Evolutionary conservation across 768 basidiomycete species (phyloP), one percentile per base, ranked within the genome.

Genomic region (Xerocomus spinulosus): DNA sequence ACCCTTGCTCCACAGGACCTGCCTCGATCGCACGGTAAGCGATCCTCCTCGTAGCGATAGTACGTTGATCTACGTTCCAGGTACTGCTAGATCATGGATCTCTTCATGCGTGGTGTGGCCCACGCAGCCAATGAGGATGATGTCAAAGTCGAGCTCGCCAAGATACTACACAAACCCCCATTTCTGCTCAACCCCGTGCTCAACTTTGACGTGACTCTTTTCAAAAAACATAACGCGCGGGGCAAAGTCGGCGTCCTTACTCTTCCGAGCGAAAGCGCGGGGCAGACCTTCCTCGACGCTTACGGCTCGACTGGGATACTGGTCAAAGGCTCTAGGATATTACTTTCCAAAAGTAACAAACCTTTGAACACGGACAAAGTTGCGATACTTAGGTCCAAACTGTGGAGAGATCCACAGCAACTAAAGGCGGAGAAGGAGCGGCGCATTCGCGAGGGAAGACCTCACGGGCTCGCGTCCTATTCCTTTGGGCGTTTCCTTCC

Each of bases 151-250:
- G 63, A 59, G 17, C 61, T 71, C 5, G 70, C 68, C 1, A 59
- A 60, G 48, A 58, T 55, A 24, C 40, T 71, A 14, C 70, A 71
- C 49, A 67, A 60, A 9, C 54, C 66, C 0, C 70, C 70, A 0
- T 71, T 71, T 47, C 52, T 62, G 6, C 47, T 48, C 3, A 21
- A 57, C 2, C 54, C 59, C 4, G 37, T 26, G 2, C 39, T 68
- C n/a, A 73, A 71, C 25, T 71, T 71, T 30, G 67, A 68, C 7
- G 43, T 70, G 5, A n/a, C 18, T 7, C 48, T 73, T 2, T 71
- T 70, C 46, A 55, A 48, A 26, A 59, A 48, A 18, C 0, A 53
- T 14, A 36, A 57, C n/a, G 0, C 36, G 0, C 59, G 62, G 6
- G 66, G 66, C 18, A 58, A 55, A 14, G 42, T 42, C 2, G 70